Conservation (phyloP, 2,329 filamentous ascomycete genomes). For the Venturia asperata region DNA sequence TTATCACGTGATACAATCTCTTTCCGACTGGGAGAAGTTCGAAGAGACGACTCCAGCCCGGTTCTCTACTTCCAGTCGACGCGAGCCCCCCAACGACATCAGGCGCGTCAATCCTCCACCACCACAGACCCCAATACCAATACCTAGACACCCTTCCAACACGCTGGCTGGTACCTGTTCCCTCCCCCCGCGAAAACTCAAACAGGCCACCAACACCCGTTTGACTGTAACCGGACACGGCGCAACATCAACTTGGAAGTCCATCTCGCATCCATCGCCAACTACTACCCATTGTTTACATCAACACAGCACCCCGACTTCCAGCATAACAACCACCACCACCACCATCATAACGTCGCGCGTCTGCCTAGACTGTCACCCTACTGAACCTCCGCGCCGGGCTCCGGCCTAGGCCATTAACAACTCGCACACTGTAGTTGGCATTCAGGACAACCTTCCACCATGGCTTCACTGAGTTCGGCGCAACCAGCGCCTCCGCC, state of each 20-base stretch:
- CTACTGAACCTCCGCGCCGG: neutral
- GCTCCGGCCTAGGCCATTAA: slow-evolving; percentile 16
- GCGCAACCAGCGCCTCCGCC: slow-evolving; percentile 7
- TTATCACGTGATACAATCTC: neutral
- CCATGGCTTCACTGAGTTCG: slow-evolving; percentile 13
- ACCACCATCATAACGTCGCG: neutral
- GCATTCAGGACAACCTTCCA: neutral
- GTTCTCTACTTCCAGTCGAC: neutral
- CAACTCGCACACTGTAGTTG: neutral
- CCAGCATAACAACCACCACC: neutral
- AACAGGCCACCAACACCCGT: neutral
- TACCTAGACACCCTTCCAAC: neutral
- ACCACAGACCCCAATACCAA: slow-evolving; percentile 8
- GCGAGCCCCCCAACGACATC: slow-evolving; percentile 11
- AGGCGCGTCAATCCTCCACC: slow-evolving; percentile 11
- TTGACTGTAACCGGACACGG: slow-evolving; percentile 3
- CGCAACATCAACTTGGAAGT: neutral
- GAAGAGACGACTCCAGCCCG: neutral
- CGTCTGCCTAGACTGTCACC: slow-evolving; percentile 1
- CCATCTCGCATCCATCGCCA: slow-evolving; percentile 3
- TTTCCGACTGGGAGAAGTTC: neutral
- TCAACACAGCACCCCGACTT: neutral
- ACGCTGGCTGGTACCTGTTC: neutral
- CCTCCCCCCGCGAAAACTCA: neutral
- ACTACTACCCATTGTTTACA: neutral